Base-by-base conservation (phyloP, 2,329 filamentous ascomycete genomes). In the Fonsecaea multimorphosa region DNA sequence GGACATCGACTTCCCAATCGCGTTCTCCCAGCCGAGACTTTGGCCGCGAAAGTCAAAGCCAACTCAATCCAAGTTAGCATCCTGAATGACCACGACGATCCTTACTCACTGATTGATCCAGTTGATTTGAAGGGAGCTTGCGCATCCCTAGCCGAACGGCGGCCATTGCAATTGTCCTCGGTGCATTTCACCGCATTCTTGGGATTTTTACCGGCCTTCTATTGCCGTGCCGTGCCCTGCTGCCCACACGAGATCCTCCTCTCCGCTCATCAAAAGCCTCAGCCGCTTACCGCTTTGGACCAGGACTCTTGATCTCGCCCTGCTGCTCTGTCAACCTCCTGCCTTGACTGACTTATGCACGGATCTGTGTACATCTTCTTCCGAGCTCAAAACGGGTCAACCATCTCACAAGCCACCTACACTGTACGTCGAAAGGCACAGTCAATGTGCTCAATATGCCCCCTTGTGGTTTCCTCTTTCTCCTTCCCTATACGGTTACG, bases 401-500 rank as follows among this genome's bases (percentile, higher is more conserved):
- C 19, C 44, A 8, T 22, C 22, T 44, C n/a, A 22, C 40, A 3
- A 7, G n/a, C 44, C 5, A 24, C 22, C 44, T 2, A 16, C 44
- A 11, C 12, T 8, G 44, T 6, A 9, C 19, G n/a, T 34, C 14
- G 11, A 46, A n/a, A 16, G 34, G 16, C 29, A 9, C 38, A 49
- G n/a, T 34, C 11, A 3, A n/a, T n/a, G n/a, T n/a, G n/a, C n/a
- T n/a, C n/a, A n/a, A 24, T n/a, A 58, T n/a, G 40, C 36, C 46
- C 6, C 24, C 36, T 44, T 27, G 24, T 31, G 56, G 19, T 49
- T 19, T 32, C 19, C 56, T 58, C 27, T 24, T 34, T 2, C 38
- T 31, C 27, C 44, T 58, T 34, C 56, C 56, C 24, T 46, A 14
- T 44, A 29, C 22, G 56, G 56, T n/a, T 49, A 58, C 40, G 56